Percentiles rank a stretch among this genome's conserved stretches.
These are phyloP conservation scores for Kazachstania taianensis DNA, from an alignment of 805 yeast genomes.

Conservation along the genomic window DNA sequence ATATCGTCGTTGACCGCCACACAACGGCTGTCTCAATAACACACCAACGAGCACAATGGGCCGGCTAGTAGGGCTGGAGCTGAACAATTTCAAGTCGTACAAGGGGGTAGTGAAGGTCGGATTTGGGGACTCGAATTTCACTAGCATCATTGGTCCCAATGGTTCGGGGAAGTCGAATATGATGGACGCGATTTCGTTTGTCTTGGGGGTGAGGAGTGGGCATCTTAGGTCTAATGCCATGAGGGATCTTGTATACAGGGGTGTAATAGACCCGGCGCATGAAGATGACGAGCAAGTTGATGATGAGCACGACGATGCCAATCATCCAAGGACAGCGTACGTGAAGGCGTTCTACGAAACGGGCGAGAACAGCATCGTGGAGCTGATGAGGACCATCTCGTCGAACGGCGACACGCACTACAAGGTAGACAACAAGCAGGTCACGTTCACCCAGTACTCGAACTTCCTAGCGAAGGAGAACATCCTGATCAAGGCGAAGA, in stretches of 20 bases:
- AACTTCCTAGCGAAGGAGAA: constrained; percentile 62
- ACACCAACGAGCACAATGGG: constrained; percentile 48
- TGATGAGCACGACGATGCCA: constrained; percentile 11
- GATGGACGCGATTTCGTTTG: constrained; percentile 96
- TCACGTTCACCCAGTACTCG: constrained; percentile 56
- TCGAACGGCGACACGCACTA: constrained; percentile 56
- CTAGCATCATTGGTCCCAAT: constrained; percentile 95
- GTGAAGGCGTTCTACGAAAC: constrained; percentile 71
- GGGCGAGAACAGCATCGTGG: constrained; percentile 37
- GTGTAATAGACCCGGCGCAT: constrained; percentile 29
- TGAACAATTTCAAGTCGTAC: constrained; percentile 86
- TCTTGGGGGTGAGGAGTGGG: constrained; percentile 68
- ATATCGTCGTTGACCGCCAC: too few species aligned
- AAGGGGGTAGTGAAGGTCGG: constrained; percentile 66
- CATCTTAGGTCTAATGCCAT: constrained; percentile 67
- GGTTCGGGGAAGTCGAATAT: constrained; percentile 96
- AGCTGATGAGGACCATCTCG: constrained; percentile 54
- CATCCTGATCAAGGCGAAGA: constrained; percentile 78
- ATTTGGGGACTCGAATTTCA: constrained; percentile 73
- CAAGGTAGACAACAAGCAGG: constrained; percentile 48
- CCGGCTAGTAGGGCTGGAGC: constrained; percentile 63
- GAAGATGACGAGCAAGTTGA: constrained; percentile 16
- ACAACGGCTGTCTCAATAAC: neutral
- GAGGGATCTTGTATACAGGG: constrained; percentile 75
- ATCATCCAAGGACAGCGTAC: constrained; percentile 41